A percentile compares a stretch with the other conserved stretches of the same genome.
phyloP scores from a whole-genome alignment of 2,329 filamentous ascomycete genomes.

The Colletotrichum endophyticum region DNA sequence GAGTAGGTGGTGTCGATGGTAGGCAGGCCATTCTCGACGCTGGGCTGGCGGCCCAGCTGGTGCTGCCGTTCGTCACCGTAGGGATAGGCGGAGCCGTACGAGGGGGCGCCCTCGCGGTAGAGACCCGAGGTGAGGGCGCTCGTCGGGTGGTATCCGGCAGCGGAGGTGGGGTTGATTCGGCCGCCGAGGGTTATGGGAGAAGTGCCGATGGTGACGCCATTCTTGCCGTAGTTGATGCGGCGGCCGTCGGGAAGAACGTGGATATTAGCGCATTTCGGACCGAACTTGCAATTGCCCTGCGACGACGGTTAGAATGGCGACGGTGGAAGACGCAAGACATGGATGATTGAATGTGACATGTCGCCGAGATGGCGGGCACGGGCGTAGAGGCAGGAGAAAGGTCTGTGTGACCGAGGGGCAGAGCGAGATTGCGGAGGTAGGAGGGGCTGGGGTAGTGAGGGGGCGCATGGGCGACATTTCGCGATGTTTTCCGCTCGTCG shows the following conservation, averaged over 20 bases:
- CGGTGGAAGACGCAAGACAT: not conserved
- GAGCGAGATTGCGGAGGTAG: constrained; percentile 19
- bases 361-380: not conserved
- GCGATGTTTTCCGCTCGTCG: not conserved
- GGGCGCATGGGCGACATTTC: not conserved
- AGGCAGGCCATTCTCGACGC: constrained; percentile 60
- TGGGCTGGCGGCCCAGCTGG: constrained; percentile 52
- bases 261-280: constrained; percentile 94
- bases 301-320: not conserved
- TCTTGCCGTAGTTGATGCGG: constrained; percentile 81
- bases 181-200: constrained; percentile 65
- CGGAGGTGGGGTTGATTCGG: constrained; percentile 68
- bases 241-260: constrained; percentile 94
- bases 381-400: not conserved
- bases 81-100: constrained; percentile 42
- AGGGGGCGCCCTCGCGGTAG: constrained; percentile 47
- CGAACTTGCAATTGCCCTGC: constrained; percentile 98
- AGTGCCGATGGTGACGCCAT: constrained; percentile 68
- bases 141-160: constrained; percentile 62
- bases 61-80: constrained; percentile 46
- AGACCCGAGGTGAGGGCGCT: constrained; percentile 68
- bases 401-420: constrained; percentile 12
- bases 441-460: not conserved
- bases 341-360: not conserved
- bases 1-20: constrained; percentile 64